These are phyloP conservation scores for Symbiodinium pilosum DNA, from an alignment of 73 alveolate genomes.

Conservation along the genomic window DNA sequence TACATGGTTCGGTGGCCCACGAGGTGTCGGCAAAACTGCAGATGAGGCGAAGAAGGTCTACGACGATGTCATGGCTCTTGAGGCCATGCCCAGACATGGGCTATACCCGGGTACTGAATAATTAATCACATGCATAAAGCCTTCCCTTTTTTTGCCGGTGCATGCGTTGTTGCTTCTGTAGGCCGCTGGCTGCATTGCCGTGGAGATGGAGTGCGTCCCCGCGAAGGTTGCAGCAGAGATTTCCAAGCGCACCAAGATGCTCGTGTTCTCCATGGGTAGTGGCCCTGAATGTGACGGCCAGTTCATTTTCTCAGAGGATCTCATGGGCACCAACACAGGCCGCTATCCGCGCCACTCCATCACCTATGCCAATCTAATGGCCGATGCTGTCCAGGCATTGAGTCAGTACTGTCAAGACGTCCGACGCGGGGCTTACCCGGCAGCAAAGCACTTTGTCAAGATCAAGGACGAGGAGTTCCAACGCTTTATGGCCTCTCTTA, in stretches of 20 bases:
- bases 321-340: slow-evolving; percentile 70
- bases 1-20: slow-evolving; percentile 80
- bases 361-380: slow-evolving; percentile 51
- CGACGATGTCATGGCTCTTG: slow-evolving; percentile 86
- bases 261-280: slow-evolving; percentile 86
- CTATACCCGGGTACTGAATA: too few species aligned
- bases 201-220: slow-evolving; percentile 92
- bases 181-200: slow-evolving; percentile 84
- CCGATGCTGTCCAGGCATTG: slow-evolving; percentile 41
- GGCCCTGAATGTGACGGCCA: slow-evolving; percentile 78
- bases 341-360: slow-evolving; percentile 76
- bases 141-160: too few species aligned
- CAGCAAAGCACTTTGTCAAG: slow-evolving; percentile 71
- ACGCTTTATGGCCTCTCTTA: slow-evolving; percentile 12
- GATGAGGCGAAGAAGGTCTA: slow-evolving; percentile 62
- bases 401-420: slow-evolving; percentile 68
- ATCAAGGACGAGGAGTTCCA: slow-evolving; percentile 54
- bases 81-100: too few species aligned
- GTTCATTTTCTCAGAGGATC: slow-evolving; percentile 61
- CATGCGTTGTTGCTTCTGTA: too few species aligned
- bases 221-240: slow-evolving; percentile 70
- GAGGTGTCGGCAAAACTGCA: slow-evolving; percentile 77
- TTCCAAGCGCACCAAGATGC: slow-evolving; percentile 54
- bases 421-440: slow-evolving; percentile 56
- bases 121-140: too few species aligned